Conservation (phyloP, 2,329 filamentous ascomycete species). For the Aureobasidium sp. region DNA sequence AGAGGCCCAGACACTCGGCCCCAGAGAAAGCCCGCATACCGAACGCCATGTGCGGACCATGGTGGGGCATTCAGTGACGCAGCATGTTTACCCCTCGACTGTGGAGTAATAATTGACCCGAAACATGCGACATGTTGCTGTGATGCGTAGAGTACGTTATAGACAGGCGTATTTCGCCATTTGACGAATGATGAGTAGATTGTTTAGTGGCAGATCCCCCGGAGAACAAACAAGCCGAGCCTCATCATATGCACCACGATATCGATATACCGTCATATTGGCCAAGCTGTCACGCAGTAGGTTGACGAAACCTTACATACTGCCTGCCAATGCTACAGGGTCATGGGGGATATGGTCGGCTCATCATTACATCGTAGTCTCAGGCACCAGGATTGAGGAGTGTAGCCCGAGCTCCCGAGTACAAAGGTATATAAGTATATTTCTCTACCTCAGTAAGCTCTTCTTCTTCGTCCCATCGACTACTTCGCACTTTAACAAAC, state of each 20-base stretch:
- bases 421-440: constrained; percentile 5
- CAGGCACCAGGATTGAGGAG: not conserved
- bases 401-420: not conserved
- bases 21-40: not conserved
- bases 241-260: not conserved
- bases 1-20: not conserved
- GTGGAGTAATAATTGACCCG: not conserved
- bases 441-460: not conserved
- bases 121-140: not conserved
- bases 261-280: not conserved
- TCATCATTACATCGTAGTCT: constrained; percentile 10
- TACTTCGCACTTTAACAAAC: not conserved
- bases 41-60: not conserved
- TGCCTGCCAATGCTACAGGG: not conserved
- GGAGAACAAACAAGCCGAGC: not conserved
- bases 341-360: not conserved
- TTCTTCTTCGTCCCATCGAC: not conserved
- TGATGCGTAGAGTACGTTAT: not conserved
- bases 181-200: not conserved
- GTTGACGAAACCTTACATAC: not conserved
- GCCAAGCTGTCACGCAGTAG: not conserved
- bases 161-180: not conserved
- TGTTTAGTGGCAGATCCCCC: not conserved
- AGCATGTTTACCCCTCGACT: not conserved
- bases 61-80: not conserved